These are phyloP conservation scores for Wickerhamomyces sp. DNA, from an alignment of 1,139 yeast genomes.

Conservation along the genomic window DNA sequence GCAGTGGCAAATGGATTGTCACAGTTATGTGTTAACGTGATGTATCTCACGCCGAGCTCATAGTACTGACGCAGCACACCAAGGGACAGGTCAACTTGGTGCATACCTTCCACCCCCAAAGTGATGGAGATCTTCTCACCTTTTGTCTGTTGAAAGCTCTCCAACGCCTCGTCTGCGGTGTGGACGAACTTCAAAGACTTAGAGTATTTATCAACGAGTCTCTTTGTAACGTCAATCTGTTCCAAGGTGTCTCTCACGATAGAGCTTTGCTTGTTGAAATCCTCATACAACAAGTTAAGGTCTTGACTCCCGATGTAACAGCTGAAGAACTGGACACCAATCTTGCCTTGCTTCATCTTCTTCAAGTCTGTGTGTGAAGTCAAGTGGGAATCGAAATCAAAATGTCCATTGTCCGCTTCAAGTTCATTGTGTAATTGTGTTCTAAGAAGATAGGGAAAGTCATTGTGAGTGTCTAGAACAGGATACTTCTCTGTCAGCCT, in stretches of 20 bases:
- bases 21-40: conserved; percentile 49
- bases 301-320: conserved; percentile 41
- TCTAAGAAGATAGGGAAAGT: conserved; percentile 40
- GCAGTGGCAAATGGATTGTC: conserved; percentile 55
- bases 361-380: conserved; percentile 38
- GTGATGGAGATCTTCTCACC: conserved; percentile 37
- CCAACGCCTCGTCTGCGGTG: conserved; percentile 34
- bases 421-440: conserved; percentile 40
- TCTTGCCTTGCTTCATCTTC: conserved; percentile 33
- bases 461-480: conserved; percentile 44
- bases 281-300: conserved; percentile 32
- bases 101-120: conserved; percentile 49
- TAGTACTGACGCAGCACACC: conserved; percentile 42
- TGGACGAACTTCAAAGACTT: conserved; percentile 34
- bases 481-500: conserved; percentile 28
- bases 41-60: conserved; percentile 46
- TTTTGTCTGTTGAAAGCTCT: conserved; percentile 26
- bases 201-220: conserved; percentile 38
- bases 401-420: conserved; percentile 23
- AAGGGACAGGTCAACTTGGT: conserved; percentile 44
- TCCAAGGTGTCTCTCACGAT: conserved; percentile 48
- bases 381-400: conserved; percentile 32
- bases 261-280: conserved; percentile 35
- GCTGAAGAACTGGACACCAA: conserved; percentile 44
- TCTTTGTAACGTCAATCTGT: conserved; percentile 44